Evolutionary conservation across 768 basidiomycete genomes (phyloP), one percentile per base, ranked within the genome.

Genomic region (Suillus fuscotomentosus): DNA sequence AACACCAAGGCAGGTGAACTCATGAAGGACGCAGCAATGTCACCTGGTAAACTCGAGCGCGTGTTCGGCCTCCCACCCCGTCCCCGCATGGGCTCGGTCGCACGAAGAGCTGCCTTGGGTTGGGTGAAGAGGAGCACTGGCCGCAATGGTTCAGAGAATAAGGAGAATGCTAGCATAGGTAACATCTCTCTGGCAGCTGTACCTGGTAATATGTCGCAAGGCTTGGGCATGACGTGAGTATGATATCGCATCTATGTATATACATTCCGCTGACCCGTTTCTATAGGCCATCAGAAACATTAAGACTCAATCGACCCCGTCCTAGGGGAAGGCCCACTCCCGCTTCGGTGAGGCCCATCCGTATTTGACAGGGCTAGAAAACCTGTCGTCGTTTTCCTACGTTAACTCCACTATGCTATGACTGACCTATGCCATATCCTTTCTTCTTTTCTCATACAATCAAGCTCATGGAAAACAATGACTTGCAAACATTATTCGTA

Each of bases 81-180:
- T 11, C 82, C 87, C 17, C 79, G 84, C 31, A 84, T 87, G 54
- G 81, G 77, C 3, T 87, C 87, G 0, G 81, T 78, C n/a, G 79
- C 84, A 0, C 80, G 88, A 14, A 80, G 88, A n/a, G 80, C 78
- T 0, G 83, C 84, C 0, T 78, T 86, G 1, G 90, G 89, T 2
- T 87, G 84, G 86, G 76, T 86, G 48, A 91, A 91, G 77, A 84
- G 86, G 42, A 85, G 82, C 68, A 79, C 76, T 0, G 83, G 82
- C 38, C 75, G 87, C 79, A 75, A 76, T 72, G 64, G 84, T 74
- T 60, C 79, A 70, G 87, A 85, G 64, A 83, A 84, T 68, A 84
- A 88, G 72, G 86, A 88, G 73, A 73, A 70, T 50, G 62, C 67
- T 38, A 60, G 61, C 6, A 60, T 64, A 1, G 59, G 65, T 14